phyloP scores from a whole-genome alignment of 2,329 filamentous ascomycete genomes.

The Diaporthe destruens region DNA sequence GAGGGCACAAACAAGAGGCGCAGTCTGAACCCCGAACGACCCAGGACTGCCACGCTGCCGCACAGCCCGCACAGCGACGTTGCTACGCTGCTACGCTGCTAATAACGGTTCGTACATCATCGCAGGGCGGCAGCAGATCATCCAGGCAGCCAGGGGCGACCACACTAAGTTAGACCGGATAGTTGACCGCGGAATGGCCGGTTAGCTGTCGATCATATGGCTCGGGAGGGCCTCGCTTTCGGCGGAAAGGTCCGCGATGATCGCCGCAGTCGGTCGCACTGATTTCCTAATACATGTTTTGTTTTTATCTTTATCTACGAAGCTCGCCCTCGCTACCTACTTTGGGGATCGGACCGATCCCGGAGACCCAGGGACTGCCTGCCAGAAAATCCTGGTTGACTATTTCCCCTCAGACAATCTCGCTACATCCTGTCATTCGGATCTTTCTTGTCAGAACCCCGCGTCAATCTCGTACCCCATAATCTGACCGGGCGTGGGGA shows the following conservation, averaged over 20 bases:
- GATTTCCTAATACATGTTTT: conserved; percentile 1
- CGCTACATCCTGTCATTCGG: background rate
- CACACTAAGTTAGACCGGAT: background rate
- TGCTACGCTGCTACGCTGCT: background rate
- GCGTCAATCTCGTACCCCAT: background rate
- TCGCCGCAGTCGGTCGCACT: background rate
- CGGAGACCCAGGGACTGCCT: background rate
- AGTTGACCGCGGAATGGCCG: conserved; percentile 2
- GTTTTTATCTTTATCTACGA: background rate
- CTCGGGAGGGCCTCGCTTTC: no score
- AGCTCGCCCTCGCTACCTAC: background rate
- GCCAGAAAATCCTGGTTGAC: background rate
- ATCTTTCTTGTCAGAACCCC: background rate
- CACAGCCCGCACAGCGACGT: no score
- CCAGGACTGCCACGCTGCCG: background rate
- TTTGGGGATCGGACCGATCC: background rate
- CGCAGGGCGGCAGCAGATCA: background rate
- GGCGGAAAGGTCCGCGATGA: background rate
- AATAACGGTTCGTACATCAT: background rate
- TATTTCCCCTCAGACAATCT: background rate
- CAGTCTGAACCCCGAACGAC: background rate
- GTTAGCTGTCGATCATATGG: conserved; percentile 4
- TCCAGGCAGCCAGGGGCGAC: background rate
- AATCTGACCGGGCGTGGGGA: background rate
- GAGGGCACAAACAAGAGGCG: background rate